phyloP scores from a whole-genome alignment of 257 asterid species.

The Echium plantagineum region DNA sequence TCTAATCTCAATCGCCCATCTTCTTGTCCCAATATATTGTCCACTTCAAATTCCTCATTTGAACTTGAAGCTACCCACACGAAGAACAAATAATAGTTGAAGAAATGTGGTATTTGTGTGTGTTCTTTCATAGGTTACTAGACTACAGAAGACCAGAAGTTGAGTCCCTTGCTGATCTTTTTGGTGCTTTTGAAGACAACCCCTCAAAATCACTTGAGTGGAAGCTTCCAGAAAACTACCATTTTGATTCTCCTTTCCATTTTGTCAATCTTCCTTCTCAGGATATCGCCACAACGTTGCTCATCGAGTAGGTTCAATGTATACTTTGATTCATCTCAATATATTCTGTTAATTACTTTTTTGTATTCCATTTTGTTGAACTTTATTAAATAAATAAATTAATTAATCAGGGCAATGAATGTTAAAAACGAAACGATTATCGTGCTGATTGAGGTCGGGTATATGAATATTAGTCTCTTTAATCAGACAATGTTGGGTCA shows the following conservation, averaged over 20 bases:
- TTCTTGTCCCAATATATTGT: too few relatives aligned
- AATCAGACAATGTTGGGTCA: too few relatives aligned
- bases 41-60: too few relatives aligned
- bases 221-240: slow-evolving; percentile 74
- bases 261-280: slow-evolving; percentile 70
- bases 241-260: slow-evolving; percentile 84
- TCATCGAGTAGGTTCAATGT: slow-evolving; percentile 44
- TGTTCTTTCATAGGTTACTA: slow-evolving; percentile 72
- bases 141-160: slow-evolving; percentile 87
- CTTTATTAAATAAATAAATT: too few relatives aligned
- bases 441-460: too few relatives aligned
- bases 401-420: too few relatives aligned
- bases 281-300: slow-evolving; percentile 61
- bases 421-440: too few relatives aligned
- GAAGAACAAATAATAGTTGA: not conserved
- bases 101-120: slow-evolving; percentile 90
- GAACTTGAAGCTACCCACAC: not conserved
- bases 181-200: slow-evolving; percentile 25
- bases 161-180: slow-evolving; percentile 78
- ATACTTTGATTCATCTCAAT: too few relatives aligned
- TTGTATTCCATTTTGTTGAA: not conserved
- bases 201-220: slow-evolving; percentile 39
- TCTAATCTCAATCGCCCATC: too few relatives aligned
- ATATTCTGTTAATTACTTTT: not conserved
- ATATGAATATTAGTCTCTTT: too few relatives aligned